Evolutionary conservation across 345 rosid genomes (phyloP).

Genomic region (Reutealis trisperma): DNA sequence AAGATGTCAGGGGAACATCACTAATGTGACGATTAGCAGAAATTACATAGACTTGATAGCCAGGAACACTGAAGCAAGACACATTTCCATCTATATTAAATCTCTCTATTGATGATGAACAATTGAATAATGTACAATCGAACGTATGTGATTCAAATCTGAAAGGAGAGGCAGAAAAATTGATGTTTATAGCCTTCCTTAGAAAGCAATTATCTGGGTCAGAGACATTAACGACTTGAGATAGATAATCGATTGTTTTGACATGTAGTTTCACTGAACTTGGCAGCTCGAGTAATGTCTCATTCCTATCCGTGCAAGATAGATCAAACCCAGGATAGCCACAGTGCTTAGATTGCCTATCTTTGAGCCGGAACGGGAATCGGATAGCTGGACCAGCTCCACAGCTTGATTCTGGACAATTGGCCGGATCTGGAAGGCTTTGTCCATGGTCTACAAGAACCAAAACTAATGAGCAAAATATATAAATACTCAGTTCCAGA

Average conservation of each 20-base stretch:
- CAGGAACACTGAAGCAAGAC: neutral
- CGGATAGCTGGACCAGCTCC: neutral
- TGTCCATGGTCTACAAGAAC: neutral
- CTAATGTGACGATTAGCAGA: fast-evolving
- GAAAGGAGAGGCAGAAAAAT: slow-evolving; percentile 19
- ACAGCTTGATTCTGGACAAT: slow-evolving; percentile 7
- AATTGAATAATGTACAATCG: neutral
- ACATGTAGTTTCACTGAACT: slow-evolving; percentile 15
- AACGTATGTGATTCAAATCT: neutral
- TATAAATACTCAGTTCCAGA: neutral
- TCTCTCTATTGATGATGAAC: neutral
- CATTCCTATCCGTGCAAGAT: slow-evolving; percentile 11
- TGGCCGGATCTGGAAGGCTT: neutral
- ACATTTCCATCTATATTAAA: no score
- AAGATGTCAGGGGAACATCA: neutral
- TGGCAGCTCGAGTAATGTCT: slow-evolving; percentile 24
- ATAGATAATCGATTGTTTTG: slow-evolving; percentile 15
- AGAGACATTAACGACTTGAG: neutral
- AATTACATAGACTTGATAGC: neutral
- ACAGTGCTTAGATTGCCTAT: neutral
- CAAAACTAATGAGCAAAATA: neutral
- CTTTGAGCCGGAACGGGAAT: slow-evolving; percentile 19
- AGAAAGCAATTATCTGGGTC: slow-evolving; percentile 8
- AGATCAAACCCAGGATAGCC: slow-evolving; percentile 20
- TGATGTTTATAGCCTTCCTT: slow-evolving; percentile 7